Conservation (phyloP, 2,329 filamentous ascomycete genomes). For the Davidsoniella eucalypti region DNA sequence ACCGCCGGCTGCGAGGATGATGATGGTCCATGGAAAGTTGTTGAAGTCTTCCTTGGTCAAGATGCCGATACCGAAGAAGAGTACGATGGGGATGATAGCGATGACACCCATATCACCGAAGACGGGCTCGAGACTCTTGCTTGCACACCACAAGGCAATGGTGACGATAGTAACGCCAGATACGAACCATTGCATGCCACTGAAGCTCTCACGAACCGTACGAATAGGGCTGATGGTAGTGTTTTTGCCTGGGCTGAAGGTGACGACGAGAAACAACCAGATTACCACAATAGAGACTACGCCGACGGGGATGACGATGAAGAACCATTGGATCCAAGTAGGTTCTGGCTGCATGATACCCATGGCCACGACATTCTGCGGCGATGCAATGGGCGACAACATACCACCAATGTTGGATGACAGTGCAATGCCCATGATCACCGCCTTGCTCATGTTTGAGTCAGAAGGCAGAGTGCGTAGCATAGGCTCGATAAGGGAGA, state of each 20-base stretch:
- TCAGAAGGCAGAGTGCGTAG: slow-evolving; percentile 81
- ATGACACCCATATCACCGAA: slow-evolving; percentile 99
- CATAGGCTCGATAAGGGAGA: slow-evolving; percentile 95
- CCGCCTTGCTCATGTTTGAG: slow-evolving; percentile 83
- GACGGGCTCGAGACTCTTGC: slow-evolving; percentile 67
- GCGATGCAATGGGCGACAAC: slow-evolving; percentile 89
- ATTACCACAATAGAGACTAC: slow-evolving; percentile 76
- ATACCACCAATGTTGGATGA: slow-evolving; percentile 93
- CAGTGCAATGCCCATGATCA: slow-evolving; percentile 88
- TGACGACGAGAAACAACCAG: slow-evolving; percentile 70
- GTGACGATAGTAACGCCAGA: slow-evolving; percentile 66
- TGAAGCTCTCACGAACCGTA: slow-evolving; percentile 74
- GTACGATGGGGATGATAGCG: slow-evolving; percentile 83
- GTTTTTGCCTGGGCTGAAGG: slow-evolving; percentile 70
- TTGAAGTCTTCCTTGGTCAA: slow-evolving; percentile 98
- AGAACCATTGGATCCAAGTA: slow-evolving; percentile 95
- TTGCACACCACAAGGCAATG: slow-evolving; percentile 82
- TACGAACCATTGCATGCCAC: slow-evolving; percentile 85
- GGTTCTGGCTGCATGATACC: slow-evolving; percentile 88
- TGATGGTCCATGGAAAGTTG: slow-evolving; percentile 99
- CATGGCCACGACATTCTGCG: slow-evolving; percentile 91
- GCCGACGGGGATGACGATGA: slow-evolving; percentile 83
- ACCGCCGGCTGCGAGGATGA: slow-evolving; percentile 89
- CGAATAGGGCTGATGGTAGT: slow-evolving; percentile 86
- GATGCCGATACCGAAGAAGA: slow-evolving; percentile 94